These are phyloP conservation scores for Penicillium frequentans DNA, from an alignment of 2,329 filamentous ascomycete species.

Conservation along the genomic window DNA sequence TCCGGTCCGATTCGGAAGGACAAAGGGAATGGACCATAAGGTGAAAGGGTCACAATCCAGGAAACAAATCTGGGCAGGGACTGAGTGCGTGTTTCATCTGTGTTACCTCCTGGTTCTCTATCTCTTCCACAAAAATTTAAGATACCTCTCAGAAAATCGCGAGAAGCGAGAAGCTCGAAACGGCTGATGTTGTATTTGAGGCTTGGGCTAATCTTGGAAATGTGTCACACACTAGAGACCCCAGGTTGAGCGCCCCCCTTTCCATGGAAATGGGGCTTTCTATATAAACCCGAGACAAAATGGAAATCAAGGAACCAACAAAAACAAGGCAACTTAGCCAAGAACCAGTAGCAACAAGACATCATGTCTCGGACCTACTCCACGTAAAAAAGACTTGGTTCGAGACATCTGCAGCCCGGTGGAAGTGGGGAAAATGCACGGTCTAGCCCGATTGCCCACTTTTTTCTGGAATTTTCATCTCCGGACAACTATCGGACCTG, in stretches of 20 bases:
- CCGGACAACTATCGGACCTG: background rate
- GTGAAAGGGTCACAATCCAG: constrained; percentile 1
- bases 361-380: background rate
- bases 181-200: background rate
- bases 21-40: background rate
- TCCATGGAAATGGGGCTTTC: background rate
- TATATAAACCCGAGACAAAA: background rate
- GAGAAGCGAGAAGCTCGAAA: background rate
- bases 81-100: constrained; percentile 7
- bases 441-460: constrained; percentile 1
- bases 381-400: background rate
- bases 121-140: too few species aligned
- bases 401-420: background rate
- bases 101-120: constrained; percentile 4
- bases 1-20: constrained; percentile 7
- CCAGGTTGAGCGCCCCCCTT: background rate
- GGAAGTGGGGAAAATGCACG: background rate
- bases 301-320: background rate
- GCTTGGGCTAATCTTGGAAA: background rate
- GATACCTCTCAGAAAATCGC: too few species aligned
- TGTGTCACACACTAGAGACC: background rate
- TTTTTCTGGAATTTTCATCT: background rate
- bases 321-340: background rate
- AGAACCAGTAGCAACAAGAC: background rate
- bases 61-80: background rate